Conservation (phyloP, 2,329 filamentous ascomycete genomes). For the Hirsutella thompsonii region DNA sequence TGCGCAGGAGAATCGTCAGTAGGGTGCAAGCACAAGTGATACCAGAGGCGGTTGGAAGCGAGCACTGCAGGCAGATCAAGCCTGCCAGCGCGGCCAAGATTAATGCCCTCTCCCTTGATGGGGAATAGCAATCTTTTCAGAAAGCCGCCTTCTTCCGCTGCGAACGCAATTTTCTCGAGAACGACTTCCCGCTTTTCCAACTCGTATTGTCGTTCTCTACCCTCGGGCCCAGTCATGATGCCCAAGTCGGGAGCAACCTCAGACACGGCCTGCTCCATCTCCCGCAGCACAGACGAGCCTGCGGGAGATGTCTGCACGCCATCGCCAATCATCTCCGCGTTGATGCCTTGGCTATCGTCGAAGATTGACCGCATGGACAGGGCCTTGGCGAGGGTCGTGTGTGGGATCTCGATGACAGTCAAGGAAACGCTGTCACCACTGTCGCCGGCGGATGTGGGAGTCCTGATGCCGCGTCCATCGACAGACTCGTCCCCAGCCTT, state of each 20-base stretch:
- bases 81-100: constrained; percentile 63
- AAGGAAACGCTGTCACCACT: constrained; percentile 76
- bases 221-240: constrained; percentile 52
- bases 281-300: constrained; percentile 71
- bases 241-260: constrained; percentile 70
- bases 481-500: constrained; percentile 54
- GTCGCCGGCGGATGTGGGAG: constrained; percentile 58
- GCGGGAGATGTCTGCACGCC: constrained; percentile 64
- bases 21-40: constrained; percentile 82
- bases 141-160: constrained; percentile 72
- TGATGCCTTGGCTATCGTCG: constrained; percentile 85
- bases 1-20: constrained; percentile 73
- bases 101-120: constrained; percentile 62
- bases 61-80: constrained; percentile 66
- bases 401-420: constrained; percentile 76
- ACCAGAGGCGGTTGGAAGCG: constrained; percentile 83
- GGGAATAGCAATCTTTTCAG: constrained; percentile 74
- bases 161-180: constrained; percentile 75
- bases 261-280: constrained; percentile 73
- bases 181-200: constrained; percentile 72
- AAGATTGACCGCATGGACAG: constrained; percentile 84
- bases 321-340: constrained; percentile 93
- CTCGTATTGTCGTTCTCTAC: constrained; percentile 62
- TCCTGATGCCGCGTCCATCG: constrained; percentile 47
- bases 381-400: constrained; percentile 70